A percentile compares a stretch with the other conserved stretches of the same genome.
These are phyloP conservation scores for Yarrowia sp. DNA, from an alignment of 805 yeast species.

Conservation along the genomic window DNA sequence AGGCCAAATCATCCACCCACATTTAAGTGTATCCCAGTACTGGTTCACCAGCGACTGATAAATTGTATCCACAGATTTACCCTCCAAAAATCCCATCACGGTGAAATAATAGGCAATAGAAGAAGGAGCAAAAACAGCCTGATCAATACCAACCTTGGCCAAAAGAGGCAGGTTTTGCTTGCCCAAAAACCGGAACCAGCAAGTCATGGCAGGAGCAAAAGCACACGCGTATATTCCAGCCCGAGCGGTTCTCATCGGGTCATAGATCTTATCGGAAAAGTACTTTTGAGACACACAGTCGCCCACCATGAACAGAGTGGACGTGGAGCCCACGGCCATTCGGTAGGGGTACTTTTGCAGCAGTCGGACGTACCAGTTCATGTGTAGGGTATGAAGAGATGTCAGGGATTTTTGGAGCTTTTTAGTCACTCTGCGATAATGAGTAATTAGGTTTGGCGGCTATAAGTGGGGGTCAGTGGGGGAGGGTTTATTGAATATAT, in stretches of 20 bases:
- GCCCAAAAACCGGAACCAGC: slow-evolving; percentile 61
- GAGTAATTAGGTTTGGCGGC: slow-evolving; percentile 18
- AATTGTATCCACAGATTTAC: slow-evolving; percentile 45
- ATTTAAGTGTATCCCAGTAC: slow-evolving; percentile 55
- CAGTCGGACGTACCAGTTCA: slow-evolving; percentile 26
- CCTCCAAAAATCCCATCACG: slow-evolving; percentile 66
- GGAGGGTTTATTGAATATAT: too few relatives aligned
- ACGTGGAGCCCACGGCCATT: slow-evolving; percentile 21
- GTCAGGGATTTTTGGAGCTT: background rate
- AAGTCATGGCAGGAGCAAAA: slow-evolving; percentile 72
- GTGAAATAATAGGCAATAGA: slow-evolving; percentile 70
- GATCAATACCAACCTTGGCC: slow-evolving; percentile 66
- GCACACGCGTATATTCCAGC: slow-evolving; percentile 69
- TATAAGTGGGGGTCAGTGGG: background rate
- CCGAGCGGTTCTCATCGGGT: slow-evolving; percentile 56
- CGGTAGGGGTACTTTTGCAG: slow-evolving; percentile 23
- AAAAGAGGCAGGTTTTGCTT: slow-evolving; percentile 41
- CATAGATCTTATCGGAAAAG: slow-evolving; percentile 40
- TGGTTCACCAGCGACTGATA: slow-evolving; percentile 40
- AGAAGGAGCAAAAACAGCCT: slow-evolving; percentile 68
- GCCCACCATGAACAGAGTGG: slow-evolving; percentile 21
- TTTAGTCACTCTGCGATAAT: background rate
- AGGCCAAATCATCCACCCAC: slow-evolving; percentile 93
- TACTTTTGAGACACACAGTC: slow-evolving; percentile 17
- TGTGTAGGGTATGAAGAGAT: too few relatives aligned